phyloP scores from a whole-genome alignment of 495 filamentous ascomycete species.

The Aspergillus heteromorphus region DNA sequence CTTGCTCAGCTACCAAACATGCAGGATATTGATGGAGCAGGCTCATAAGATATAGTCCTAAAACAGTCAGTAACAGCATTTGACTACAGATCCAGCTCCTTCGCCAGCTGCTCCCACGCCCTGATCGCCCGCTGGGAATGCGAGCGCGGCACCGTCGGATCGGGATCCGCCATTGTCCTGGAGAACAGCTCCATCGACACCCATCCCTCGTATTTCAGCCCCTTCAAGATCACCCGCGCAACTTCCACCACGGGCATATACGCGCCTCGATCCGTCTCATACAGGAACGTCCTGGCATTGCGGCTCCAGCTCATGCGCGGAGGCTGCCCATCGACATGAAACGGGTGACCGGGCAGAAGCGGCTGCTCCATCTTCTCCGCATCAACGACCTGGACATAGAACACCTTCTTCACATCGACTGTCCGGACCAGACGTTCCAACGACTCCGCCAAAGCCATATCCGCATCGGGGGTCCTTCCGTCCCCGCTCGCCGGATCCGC shows the following conservation, averaged over 20 bases:
- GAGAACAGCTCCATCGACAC: constrained; percentile 64
- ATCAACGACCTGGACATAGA: constrained; percentile 69
- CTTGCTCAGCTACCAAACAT: constrained; percentile 19
- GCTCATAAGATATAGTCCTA: too few species aligned
- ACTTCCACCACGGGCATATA: constrained; percentile 52
- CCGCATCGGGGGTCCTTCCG: constrained; percentile 51
- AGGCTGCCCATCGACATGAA: constrained; percentile 56
- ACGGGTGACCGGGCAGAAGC: constrained; percentile 53
- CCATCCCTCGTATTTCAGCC: constrained; percentile 61
- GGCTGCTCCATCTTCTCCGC: constrained; percentile 55
- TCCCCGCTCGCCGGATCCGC: constrained; percentile 53
- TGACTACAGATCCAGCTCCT: constrained; percentile 4
- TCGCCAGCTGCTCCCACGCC: constrained; percentile 47
- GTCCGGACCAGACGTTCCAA: constrained; percentile 47
- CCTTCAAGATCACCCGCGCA: constrained; percentile 49
- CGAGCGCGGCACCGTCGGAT: constrained; percentile 47
- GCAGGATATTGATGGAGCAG: background rate
- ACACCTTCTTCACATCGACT: constrained; percentile 59
- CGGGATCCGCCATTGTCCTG: constrained; percentile 50
- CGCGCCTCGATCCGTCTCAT: constrained; percentile 56
- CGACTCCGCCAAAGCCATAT: constrained; percentile 48
- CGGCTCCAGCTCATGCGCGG: constrained; percentile 70
- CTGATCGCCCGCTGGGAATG: constrained; percentile 54
- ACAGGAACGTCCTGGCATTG: constrained; percentile 67
- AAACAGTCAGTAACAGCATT: background rate